Evolutionary conservation across 345 rosid genomes (phyloP).

Genomic region (Hirschfeldia incana): DNA sequence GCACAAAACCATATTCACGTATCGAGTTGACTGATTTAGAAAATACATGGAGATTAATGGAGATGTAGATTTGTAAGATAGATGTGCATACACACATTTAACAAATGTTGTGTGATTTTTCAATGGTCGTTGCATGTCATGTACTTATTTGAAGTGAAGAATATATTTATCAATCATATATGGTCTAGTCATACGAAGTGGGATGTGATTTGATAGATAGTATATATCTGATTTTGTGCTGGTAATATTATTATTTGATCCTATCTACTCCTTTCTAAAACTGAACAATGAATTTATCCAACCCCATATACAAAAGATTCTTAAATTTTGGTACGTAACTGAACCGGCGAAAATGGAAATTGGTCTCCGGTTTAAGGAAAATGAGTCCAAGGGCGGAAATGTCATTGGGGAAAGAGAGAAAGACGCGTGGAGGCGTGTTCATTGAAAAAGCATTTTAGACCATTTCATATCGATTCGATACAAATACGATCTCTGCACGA

Average conservation of each 20-base stretch:
- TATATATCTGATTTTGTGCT: slow-evolving; percentile 18
- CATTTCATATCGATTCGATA: background rate
- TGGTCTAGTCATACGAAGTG: slow-evolving; percentile 23
- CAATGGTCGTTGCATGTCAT: background rate
- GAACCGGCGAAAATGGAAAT: background rate
- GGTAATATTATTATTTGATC: slow-evolving; percentile 17
- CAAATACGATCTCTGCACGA: slow-evolving; percentile 12
- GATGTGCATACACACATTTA: background rate
- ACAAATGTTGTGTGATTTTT: background rate
- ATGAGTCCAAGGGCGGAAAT: slow-evolving; percentile 8
- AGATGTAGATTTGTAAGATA: background rate
- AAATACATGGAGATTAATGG: slow-evolving; percentile 1
- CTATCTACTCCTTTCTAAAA: background rate
- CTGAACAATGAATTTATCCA: background rate
- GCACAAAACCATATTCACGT: background rate
- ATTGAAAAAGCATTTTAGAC: slow-evolving; percentile 4
- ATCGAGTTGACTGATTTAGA: background rate
- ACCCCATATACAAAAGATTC: background rate
- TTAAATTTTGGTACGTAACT: background rate
- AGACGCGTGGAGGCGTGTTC: slow-evolving; percentile 25
- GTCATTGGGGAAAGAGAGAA: background rate
- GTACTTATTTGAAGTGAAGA: background rate
- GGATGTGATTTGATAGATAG: slow-evolving; percentile 28
- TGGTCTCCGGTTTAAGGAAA: background rate
- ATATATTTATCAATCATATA: slow-evolving; percentile 29